A percentile compares a stretch with the other conserved stretches of the same genome.
phyloP scores from a whole-genome alignment of 2,329 filamentous ascomycete species.

The Colletotrichum sp. region DNA sequence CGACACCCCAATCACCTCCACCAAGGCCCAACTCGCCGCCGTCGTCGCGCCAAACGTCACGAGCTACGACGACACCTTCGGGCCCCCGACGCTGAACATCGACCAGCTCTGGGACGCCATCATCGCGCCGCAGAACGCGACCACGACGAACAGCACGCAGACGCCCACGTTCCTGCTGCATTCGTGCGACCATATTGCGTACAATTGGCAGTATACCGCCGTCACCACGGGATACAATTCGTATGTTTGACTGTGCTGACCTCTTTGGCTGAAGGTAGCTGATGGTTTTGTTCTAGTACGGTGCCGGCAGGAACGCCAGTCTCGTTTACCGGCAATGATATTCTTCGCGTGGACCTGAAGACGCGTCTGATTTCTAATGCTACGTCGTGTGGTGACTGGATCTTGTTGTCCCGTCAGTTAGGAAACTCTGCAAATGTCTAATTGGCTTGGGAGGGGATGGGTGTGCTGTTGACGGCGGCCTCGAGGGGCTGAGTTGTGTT shows the following conservation, averaged over 20 bases:
- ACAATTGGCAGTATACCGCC: slow-evolving; percentile 2
- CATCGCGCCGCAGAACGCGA: not conserved
- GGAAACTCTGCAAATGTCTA: not conserved
- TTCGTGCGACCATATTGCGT: slow-evolving; percentile 3
- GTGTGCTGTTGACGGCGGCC: not conserved
- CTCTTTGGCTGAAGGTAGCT: too few relatives aligned
- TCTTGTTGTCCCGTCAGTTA: not conserved
- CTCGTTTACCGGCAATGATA: slow-evolving; percentile 2
- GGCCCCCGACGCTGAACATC: not conserved
- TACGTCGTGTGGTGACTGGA: not conserved
- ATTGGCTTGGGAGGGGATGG: accelerated
- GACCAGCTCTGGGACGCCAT: slow-evolving; percentile 1
- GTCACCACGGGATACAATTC: not conserved
- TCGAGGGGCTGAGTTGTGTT: too few relatives aligned
- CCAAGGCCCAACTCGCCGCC: not conserved
- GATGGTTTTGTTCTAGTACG: too few relatives aligned
- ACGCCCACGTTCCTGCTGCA: not conserved
- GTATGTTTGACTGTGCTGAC: slow-evolving; percentile 31
- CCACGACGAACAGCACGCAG: slow-evolving; percentile 2
- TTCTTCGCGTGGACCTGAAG: not conserved
- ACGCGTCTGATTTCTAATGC: slow-evolving; percentile 4
- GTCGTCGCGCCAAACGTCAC: not conserved
- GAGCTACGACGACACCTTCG: slow-evolving; percentile 11
- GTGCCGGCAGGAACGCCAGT: not conserved
- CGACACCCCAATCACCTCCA: not conserved